Base-by-base conservation (phyloP, 73 alveolate species). In the Paramecium caudatum region DNA sequence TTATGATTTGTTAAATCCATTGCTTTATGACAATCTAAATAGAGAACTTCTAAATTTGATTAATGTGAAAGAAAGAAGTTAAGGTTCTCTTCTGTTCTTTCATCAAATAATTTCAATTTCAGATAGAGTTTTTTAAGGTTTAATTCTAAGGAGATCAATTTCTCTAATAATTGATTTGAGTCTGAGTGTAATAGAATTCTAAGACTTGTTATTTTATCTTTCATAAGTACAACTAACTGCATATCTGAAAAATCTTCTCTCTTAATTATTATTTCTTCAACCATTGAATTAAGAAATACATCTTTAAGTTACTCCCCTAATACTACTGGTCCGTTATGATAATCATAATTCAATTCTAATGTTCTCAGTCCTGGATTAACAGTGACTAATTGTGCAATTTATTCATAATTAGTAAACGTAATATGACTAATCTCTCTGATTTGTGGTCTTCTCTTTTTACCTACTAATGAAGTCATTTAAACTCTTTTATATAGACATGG, bases 391-490 rank as follows among this genome's bases (percentile, higher is more conserved):
- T 55, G 46, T 27, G 80, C 80, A 55, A 55, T 55, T 27, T 55
- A 37, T 55, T 55, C 80, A 55, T 55, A 55, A 27, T 10, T 23
- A 27, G 46, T 23, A 55, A 55, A 55, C 46, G 46, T 27, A 12
- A 55, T 27, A 55, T 55, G 80, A 55, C 46, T 55, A 1, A 55
- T 55, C 30, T 55, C 80, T 55, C 80, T 55, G n/a, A 55, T 55
- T 55, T 55, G 30, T 9, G 80, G 80, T 55, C 80, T 55, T 12
- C 30, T 55, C 80, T 55, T 55, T 55, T 55, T 55, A 3, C 80
- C 80, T 3, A 55, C 80, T 27, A 55, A 55, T 27, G 80, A 55
- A 3, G 80, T 55, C 80, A 55, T 55, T 55, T 55, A 55, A 55
- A 55, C 80, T 23, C 80, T 17, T 23, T 55, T 55, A 55, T 55